Percentiles rank a stretch among this genome's conserved stretches.
These are phyloP conservation scores for Pythium scleroteichum DNA, from an alignment of 352 stramenopile genomes.

Conservation along the genomic window DNA sequence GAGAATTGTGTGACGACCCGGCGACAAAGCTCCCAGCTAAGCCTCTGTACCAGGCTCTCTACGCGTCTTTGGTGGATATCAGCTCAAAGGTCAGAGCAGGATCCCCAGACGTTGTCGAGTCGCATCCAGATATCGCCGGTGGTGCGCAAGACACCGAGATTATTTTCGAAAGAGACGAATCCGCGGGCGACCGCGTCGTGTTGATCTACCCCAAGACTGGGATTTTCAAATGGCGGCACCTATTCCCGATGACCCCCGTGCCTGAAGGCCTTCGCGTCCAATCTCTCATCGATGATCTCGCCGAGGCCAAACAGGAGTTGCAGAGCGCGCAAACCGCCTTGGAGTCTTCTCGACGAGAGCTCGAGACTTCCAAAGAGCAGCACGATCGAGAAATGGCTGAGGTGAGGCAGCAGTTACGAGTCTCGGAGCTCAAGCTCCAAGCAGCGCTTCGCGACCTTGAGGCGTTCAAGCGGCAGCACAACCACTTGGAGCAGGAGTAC, in stretches of 20 bases:
- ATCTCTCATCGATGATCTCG: not conserved
- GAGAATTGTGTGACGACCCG: not conserved
- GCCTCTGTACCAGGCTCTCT: not conserved
- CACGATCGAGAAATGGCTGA: not conserved
- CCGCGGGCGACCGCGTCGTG: not conserved
- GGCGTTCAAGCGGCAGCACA: conserved; percentile 6
- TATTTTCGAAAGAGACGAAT: conserved; percentile 3
- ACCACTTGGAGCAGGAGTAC: conserved; percentile 10
- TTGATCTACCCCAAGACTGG: conserved; percentile 1
- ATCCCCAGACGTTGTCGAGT: no score
- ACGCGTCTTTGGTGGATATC: not conserved
- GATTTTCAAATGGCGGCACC: not conserved
- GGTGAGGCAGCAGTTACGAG: not conserved
- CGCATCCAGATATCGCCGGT: not conserved
- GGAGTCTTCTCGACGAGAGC: not conserved
- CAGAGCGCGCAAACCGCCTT: not conserved
- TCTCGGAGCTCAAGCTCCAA: conserved; percentile 3
- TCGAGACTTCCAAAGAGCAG: not conserved
- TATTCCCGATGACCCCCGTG: not conserved
- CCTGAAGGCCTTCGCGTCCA: not conserved
- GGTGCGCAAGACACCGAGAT: conserved; percentile 8
- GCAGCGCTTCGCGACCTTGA: not conserved
- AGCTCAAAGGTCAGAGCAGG: not conserved
- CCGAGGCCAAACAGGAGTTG: not conserved
- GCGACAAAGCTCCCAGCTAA: not conserved